Base-by-base conservation (phyloP, 352 stramenopile genomes). In the Peronospora belbahrii region DNA sequence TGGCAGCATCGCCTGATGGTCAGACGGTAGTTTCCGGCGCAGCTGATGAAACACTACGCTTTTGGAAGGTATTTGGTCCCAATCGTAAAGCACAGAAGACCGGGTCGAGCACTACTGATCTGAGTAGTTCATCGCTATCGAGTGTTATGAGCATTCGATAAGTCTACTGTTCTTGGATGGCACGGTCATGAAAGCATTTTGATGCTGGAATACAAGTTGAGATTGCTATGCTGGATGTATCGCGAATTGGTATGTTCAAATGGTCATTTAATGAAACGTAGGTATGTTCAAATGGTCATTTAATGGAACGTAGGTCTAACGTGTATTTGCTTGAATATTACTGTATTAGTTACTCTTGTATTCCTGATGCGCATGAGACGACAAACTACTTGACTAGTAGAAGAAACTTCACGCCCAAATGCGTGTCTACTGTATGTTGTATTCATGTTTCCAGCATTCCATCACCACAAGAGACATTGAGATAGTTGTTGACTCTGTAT, bases 21-120 rank as follows among this genome's bases (percentile, higher is more conserved):
- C 73, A 80, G 11, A 97, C 90, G n/a, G 95, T 99, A 22, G 91
- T 98, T 11, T 98, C 96, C 0, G 96, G 91, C 4, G 96, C 95
- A 8, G 95, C 92, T 2, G 97, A 99, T 58, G 97, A 99, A 76
- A 99, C 96, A 3, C 70, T 99, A 42, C 84, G 96, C 25, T 99
- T 99, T 79, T 99, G 97, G 97, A 97, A 99, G 52, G 83, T 99
- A 4, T 99, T 99, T 64, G 95, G 85, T 36, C 68, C 80, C 13
- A 85, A 85, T 68, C 65, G 83, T 43, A 90, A 90, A 50, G 63
- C 65, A 17, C 73, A 63, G 24, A 90, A 88, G 48, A 60, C 65
- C 18, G 71, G 67, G 20, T 81, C 70, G 13, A 65, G 53, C 11
- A 70, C 63, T 28, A 59, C 56, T 18, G 70, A 85, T 50, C 52